phyloP scores from a whole-genome alignment of 2,329 filamentous ascomycete genomes.

The Trichophyton simii region DNA sequence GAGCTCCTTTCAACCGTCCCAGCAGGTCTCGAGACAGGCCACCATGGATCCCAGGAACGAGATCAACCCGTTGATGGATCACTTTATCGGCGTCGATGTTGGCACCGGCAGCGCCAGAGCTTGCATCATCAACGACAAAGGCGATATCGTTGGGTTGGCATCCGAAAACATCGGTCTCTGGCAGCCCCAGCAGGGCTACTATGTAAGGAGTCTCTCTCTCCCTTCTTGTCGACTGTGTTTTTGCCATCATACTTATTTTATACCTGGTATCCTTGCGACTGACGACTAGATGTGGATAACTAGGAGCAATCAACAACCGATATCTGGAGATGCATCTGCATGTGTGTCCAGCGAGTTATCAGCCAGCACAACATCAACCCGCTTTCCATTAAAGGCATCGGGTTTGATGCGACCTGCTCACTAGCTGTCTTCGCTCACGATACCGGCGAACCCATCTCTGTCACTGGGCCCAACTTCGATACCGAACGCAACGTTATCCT shows the following conservation, averaged over 20 bases:
- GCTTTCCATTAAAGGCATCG: constrained; percentile 69
- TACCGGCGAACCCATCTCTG: constrained; percentile 79
- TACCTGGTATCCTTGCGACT: neutral
- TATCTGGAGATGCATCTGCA: constrained; percentile 92
- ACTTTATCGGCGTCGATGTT: constrained; percentile 82
- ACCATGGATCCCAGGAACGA: constrained; percentile 42
- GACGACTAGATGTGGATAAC: constrained; percentile 3
- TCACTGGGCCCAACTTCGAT: constrained; percentile 77
- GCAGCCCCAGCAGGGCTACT: constrained; percentile 64
- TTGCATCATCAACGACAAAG: constrained; percentile 84
- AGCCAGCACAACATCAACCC: constrained; percentile 68
- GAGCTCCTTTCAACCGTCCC: neutral
- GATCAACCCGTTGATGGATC: constrained; percentile 44
- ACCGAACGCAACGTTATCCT: constrained; percentile 91
- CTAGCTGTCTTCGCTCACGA: constrained; percentile 80
- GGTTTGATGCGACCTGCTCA: constrained; percentile 98
- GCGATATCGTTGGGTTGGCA: constrained; percentile 66
- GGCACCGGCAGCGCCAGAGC: constrained; percentile 91
- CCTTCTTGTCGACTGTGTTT: neutral
- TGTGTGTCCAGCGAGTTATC: constrained; percentile 71
- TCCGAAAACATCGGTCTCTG: constrained; percentile 67
- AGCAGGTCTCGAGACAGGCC: constrained; percentile 25
- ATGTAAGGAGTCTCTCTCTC: constrained; percentile 40
- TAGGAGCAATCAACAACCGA: constrained; percentile 96
- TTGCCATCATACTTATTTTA: no score